phyloP scores from a whole-genome alignment of 2,329 filamentous ascomycete species.

The Geoglossum cookeanum region DNA sequence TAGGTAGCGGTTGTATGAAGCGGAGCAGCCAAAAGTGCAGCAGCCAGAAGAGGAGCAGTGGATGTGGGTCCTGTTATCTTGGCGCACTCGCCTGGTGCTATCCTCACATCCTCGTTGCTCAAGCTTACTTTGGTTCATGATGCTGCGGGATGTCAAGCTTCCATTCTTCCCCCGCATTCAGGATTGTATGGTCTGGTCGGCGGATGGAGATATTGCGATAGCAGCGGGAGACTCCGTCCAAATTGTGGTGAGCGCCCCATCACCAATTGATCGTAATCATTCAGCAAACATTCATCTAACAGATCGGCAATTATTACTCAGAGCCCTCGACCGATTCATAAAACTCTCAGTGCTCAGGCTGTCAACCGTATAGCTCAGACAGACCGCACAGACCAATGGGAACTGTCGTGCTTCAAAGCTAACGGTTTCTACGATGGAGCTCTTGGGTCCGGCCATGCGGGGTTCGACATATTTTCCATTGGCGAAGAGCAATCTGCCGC shows the following conservation, averaged over 20 bases:
- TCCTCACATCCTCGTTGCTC: background rate
- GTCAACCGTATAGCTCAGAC: background rate
- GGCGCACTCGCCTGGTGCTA: background rate
- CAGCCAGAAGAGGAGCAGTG: no score
- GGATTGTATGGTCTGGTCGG: conserved; percentile 38
- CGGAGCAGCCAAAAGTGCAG: no score
- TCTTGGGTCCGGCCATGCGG: conserved; percentile 26
- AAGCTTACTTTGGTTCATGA: conserved; percentile 5
- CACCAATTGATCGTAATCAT: background rate
- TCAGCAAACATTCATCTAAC: background rate
- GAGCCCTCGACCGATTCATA: conserved; percentile 16
- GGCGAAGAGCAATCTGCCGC: conserved; percentile 39
- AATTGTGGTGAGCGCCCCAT: conserved; percentile 22
- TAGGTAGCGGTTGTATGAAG: no score
- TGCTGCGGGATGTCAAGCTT: conserved; percentile 19
- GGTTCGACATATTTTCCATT: conserved; percentile 30
- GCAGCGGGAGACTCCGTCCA: conserved; percentile 35
- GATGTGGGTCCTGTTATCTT: no score
- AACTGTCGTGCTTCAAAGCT: conserved; percentile 21
- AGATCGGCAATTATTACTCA: background rate
- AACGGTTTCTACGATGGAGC: conserved; percentile 35
- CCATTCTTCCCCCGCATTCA: conserved; percentile 31
- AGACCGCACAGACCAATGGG: background rate
- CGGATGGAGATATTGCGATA: conserved; percentile 37
- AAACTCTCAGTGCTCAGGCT: conserved; percentile 4